phyloP scores from a whole-genome alignment of 345 rosid genomes.

The Mercurialis annua region DNA sequence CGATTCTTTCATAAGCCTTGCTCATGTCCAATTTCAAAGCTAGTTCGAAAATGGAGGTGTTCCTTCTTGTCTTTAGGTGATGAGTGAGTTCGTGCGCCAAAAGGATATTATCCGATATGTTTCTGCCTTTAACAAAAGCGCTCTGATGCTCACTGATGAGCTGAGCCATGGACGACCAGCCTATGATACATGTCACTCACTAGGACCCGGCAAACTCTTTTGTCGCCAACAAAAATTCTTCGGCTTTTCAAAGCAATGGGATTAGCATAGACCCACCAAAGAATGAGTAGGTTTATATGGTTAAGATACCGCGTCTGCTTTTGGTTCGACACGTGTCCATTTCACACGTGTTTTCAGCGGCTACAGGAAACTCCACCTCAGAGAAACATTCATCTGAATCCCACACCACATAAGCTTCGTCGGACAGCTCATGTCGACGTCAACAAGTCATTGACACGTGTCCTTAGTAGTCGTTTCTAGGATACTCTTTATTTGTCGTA shows the following conservation, averaged over 20 bases:
- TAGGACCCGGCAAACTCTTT: neutral
- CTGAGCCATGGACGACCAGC: neutral
- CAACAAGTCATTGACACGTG: too few relatives aligned
- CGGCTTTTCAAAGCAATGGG: neutral
- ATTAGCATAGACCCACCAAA: neutral
- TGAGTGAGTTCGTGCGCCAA: too few relatives aligned
- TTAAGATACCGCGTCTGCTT: neutral
- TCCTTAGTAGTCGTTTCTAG: neutral
- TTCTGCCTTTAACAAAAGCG: too few relatives aligned
- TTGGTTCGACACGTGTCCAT: neutral
- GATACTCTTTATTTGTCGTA: neutral
- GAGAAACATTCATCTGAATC: neutral
- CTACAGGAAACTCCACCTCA: neutral
- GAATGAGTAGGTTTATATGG: neutral
- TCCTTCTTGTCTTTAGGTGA: too few relatives aligned
- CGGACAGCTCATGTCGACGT: neutral
- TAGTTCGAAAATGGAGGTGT: too few relatives aligned
- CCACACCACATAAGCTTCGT: neutral
- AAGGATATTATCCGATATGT: too few relatives aligned
- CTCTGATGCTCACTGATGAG: too few relatives aligned
- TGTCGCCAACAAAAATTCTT: neutral
- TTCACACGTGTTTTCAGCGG: neutral
- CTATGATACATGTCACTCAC: neutral
- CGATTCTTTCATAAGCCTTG: too few relatives aligned
- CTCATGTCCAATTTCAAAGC: too few relatives aligned